phyloP scores from a whole-genome alignment of 2,329 filamentous ascomycete genomes.

The Calonectria pauciramosa region DNA sequence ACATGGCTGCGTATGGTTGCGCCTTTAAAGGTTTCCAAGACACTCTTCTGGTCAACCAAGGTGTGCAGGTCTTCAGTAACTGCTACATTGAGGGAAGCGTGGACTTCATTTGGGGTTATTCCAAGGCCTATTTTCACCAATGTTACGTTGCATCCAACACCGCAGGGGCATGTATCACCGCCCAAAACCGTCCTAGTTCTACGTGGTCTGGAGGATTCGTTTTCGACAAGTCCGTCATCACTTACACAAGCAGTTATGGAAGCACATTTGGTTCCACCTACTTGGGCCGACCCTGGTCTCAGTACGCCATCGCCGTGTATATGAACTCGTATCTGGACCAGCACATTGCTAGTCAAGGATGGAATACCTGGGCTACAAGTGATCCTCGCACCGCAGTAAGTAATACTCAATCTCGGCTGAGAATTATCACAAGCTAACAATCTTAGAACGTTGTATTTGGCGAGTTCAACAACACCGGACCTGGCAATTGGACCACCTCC shows the following conservation, averaged over 20 bases:
- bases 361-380: constrained; percentile 66
- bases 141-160: constrained; percentile 56
- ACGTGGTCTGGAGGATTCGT: constrained; percentile 50
- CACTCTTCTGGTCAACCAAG: constrained; percentile 61
- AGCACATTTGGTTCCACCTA: constrained; percentile 54
- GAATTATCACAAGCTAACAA: not conserved
- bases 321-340: constrained; percentile 62
- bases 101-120: constrained; percentile 47
- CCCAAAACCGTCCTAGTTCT: constrained; percentile 47
- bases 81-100: constrained; percentile 49
- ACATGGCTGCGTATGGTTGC: constrained; percentile 55
- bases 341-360: constrained; percentile 42
- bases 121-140: constrained; percentile 53
- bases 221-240: constrained; percentile 49
- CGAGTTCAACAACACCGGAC: constrained; percentile 72
- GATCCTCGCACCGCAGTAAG: constrained; percentile 67
- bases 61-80: constrained; percentile 61
- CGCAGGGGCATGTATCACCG: constrained; percentile 48
- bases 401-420: not conserved
- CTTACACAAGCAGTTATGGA: constrained; percentile 44
- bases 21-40: constrained; percentile 63
- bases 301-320: constrained; percentile 61
- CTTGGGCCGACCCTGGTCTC: constrained; percentile 62
- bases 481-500: constrained; percentile 39
- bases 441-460: constrained; percentile 61